Evolutionary conservation across 208 protist species (phyloP), one percentile per base, ranked within the genome.

Genomic region (Leishmania martiniquensis): DNA sequence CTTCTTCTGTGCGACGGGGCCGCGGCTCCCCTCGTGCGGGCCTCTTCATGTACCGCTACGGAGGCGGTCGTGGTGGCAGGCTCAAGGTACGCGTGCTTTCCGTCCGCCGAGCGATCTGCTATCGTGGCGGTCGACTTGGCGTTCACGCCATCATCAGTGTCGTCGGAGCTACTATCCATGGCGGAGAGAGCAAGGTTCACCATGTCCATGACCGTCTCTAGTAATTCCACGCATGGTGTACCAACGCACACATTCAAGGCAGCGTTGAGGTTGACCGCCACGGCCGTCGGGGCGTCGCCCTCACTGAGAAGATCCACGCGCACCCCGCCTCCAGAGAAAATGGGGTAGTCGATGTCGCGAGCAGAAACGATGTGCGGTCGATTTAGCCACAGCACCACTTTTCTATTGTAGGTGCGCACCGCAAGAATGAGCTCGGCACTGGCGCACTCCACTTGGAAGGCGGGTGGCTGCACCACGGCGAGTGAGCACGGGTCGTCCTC

Each of bases 191-290:
- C 72, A 45, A 97, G 72, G 60, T 95, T 94, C 7, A 89, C 66
- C 67, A 97, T 87, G 75, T 97, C 93, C 87, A 95, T 94, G 22
- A 93, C 74, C 42, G 78, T 76, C 83, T 97, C 91, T 12, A 95
- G 77, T 42, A 97, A 78, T 78, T 95, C 88, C 55, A 95, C 91
- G 63, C 89, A 93, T 22, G 93, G 83, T 29, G 93, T 97, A 67
- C 91, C 91, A 44, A 95, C 55, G 60, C 84, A 75, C 63, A 89
- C 77, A n/a, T 72, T 82, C 51, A 94, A 75, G 20, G 85, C 76
- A 1, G 82, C 70, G 39, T 89, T 80, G 20, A 97, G 73, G 13
- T 79, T 72, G 42, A 88, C 65, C 6, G 91, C 83, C 52, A 77
- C 59, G 13, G 84, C 87, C 3, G 76, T 77, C 7, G 85, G 85